Conservation (phyloP, 495 filamentous ascomycete genomes). For the Neurospora sp. region DNA sequence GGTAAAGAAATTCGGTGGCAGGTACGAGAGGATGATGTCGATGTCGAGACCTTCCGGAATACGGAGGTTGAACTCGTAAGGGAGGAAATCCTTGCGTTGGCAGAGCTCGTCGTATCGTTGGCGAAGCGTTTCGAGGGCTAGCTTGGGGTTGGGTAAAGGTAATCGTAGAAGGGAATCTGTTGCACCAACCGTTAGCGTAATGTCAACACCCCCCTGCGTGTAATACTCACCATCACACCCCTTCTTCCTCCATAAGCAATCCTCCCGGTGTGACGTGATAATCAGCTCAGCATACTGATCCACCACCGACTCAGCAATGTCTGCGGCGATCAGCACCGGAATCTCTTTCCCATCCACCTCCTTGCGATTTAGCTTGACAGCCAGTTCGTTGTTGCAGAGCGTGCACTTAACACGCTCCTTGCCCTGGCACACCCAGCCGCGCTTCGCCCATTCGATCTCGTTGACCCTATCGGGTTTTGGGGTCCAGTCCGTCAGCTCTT, state of each 20-base stretch:
- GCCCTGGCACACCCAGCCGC: constrained; percentile 81
- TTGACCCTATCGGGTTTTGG: constrained; percentile 71
- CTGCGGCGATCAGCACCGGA: constrained; percentile 32
- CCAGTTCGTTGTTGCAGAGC: constrained; percentile 70
- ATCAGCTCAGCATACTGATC: constrained; percentile 64
- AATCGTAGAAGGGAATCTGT: constrained; percentile 37
- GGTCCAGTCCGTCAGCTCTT: constrained; percentile 81
- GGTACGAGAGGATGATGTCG: constrained; percentile 37
- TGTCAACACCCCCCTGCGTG: neutral
- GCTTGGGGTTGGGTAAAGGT: constrained; percentile 46
- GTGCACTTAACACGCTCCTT: constrained; percentile 75
- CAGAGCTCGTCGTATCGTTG: constrained; percentile 51
- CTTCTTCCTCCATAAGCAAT: constrained; percentile 75
- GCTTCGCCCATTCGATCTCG: constrained; percentile 92
- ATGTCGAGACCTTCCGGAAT: constrained; percentile 36
- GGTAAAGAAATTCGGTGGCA: constrained; percentile 38
- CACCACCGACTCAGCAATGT: constrained; percentile 61
- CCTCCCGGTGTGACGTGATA: constrained; percentile 65
- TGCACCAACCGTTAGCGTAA: constrained; percentile 40
- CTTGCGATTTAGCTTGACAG: constrained; percentile 67
- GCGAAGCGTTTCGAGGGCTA: constrained; percentile 45
- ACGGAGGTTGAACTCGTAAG: constrained; percentile 42
- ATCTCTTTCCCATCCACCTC: constrained; percentile 57
- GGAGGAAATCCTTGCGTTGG: constrained; percentile 35
- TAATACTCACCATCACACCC: constrained; percentile 65